Conservation (phyloP, 176 grass and related monocot genomes). For the Secale cereale region DNA sequence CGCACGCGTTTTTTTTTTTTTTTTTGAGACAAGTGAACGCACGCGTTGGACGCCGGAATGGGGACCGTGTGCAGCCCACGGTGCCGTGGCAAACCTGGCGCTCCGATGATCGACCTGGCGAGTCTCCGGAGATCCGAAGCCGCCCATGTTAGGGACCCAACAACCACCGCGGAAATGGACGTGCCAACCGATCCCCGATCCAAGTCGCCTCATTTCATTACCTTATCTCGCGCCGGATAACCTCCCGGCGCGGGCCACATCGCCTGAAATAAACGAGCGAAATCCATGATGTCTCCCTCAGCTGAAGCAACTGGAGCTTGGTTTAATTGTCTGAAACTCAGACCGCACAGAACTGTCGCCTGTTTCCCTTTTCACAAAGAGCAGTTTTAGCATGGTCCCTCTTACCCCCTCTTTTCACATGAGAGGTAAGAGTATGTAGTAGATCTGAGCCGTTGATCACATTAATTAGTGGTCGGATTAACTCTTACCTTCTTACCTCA, state of each 20-base stretch:
- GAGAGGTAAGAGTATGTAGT: too few relatives aligned
- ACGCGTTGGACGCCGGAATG: not conserved
- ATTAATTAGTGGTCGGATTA: too few relatives aligned
- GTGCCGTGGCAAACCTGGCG: not conserved
- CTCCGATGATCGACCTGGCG: not conserved
- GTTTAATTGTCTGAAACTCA: not conserved
- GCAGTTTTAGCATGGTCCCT: too few relatives aligned
- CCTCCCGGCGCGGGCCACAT: not conserved
- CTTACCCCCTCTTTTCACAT: too few relatives aligned
- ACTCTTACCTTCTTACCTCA: too few relatives aligned
- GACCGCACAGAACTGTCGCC: not conserved
- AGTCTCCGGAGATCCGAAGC: not conserved
- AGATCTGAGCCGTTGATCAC: too few relatives aligned
- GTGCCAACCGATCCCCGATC: conserved; percentile 14
- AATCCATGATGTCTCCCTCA: not conserved
- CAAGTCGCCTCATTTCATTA: conserved; percentile 2
- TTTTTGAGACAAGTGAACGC: too few relatives aligned
- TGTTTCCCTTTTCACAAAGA: not conserved
- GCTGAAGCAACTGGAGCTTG: not conserved
- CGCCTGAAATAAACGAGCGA: not conserved
- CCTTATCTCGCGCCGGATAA: conserved; percentile 16
- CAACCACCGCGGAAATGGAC: conserved; percentile 23
- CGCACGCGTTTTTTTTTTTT: not conserved
- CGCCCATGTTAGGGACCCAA: conserved; percentile 16
- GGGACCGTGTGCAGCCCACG: not conserved